Conservation (phyloP, 2,329 filamentous ascomycete genomes). For the Stachybotrys elegans region DNA sequence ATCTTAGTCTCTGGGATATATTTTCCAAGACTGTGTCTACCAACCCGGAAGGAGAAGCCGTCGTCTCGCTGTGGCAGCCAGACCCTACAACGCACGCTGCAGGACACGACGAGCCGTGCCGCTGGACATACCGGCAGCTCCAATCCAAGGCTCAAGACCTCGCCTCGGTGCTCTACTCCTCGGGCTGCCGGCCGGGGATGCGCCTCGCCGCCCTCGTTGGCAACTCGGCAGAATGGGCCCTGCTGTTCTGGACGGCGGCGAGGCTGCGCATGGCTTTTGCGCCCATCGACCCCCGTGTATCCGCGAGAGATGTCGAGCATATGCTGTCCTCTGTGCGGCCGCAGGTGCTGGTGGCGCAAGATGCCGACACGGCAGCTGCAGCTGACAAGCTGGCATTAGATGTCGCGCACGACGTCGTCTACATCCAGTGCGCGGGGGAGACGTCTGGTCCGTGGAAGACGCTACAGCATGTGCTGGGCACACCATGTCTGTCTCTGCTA, state of each 20-base stretch:
- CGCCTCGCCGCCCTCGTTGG: constrained; percentile 24
- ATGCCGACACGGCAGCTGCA: constrained; percentile 14
- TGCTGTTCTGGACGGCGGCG: constrained; percentile 31
- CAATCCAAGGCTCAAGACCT: constrained; percentile 17
- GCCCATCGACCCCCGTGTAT: constrained; percentile 25
- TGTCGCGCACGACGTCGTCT: constrained; percentile 4
- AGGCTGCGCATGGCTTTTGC: constrained; percentile 28
- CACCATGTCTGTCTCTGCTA: too few relatives aligned
- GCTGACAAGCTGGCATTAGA: constrained; percentile 10
- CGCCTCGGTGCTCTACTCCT: constrained; percentile 14
- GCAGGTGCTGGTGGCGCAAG: constrained; percentile 26
- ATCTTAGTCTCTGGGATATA: constrained; percentile 27
- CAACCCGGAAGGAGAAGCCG: constrained; percentile 25
- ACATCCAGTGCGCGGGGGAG: constrained; percentile 18
- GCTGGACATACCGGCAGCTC: constrained; percentile 25
- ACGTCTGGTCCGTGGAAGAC: neutral
- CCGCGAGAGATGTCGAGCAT: constrained; percentile 14
- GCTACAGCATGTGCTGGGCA: neutral
- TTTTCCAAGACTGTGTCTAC: constrained; percentile 18
- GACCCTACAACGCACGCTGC: too few relatives aligned
- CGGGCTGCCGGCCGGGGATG: constrained; percentile 22
- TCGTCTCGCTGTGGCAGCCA: constrained; percentile 30
- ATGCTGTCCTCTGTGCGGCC: constrained; percentile 19
- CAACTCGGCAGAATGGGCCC: constrained; percentile 33
- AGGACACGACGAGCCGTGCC: too few relatives aligned